Base-by-base conservation (phyloP, 23 red algal genomes). In the Pyropia yezoensis region DNA sequence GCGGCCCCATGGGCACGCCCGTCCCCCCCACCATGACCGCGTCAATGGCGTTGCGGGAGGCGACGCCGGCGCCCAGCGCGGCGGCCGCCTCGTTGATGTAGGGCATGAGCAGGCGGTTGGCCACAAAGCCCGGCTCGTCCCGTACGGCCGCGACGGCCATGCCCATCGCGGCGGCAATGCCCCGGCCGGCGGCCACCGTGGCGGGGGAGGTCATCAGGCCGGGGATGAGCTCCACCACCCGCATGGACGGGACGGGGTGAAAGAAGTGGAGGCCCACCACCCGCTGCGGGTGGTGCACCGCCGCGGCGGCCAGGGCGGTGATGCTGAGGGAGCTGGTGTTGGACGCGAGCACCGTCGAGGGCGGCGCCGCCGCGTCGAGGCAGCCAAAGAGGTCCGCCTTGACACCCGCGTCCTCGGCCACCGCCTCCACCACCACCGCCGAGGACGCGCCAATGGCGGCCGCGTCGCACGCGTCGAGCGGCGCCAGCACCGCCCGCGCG, bases 191-290 rank as follows among this genome's bases (percentile, higher is more conserved):
- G 27, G 45, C 69, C 22, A 50, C 2, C 1, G 80, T 85, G 4
- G 4, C 61, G 12, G 17, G 56, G 54, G 62, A 39, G 5, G 80
- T 75, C 14, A 21, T 17, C 33, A 26, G 18, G 30, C 80, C 80
- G 25, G 28, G 49, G 3, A 85, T 50, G 27, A 85, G 50, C 55
- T 85, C 80, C 9, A 85, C 80, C 6, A 85, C 64, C 14, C 66
- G 3, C 80, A 85, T 85, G 1, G 28, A 20, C 22, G 58, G 80
- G n/a, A 85, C 80, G 14, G 80, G 80, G 59, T 85, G 62, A 52
- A 85, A 85, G 65, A 85, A 85, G 61, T 85, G 80, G 70, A 85
- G 77, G 19, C 80, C 80, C 45, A 74, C 19, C 11, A 85, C 52
- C 19, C 50, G 58, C 17, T 63, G 11, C n/a, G 67, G 72, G 7